Conservation (phyloP, 2,329 filamentous ascomycete species). For the Chrysoporthe cubensis region DNA sequence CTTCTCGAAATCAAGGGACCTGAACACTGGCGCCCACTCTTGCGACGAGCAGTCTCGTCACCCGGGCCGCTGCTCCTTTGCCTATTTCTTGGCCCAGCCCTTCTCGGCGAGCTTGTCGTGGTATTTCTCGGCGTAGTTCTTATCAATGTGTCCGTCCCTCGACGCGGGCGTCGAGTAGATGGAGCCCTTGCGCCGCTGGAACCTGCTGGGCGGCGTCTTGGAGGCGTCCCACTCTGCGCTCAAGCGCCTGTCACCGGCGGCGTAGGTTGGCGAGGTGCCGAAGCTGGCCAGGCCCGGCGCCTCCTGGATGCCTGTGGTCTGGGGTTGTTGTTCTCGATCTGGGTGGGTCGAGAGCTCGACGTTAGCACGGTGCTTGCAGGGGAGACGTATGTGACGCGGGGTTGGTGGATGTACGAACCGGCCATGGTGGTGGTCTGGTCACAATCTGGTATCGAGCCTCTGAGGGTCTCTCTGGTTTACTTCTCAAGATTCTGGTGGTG, state of each 20-base stretch:
- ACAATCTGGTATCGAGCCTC: background rate
- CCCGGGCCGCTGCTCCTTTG: background rate
- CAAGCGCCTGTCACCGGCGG: constrained; percentile 40
- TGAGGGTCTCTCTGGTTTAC: background rate
- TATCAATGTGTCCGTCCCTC: constrained; percentile 66
- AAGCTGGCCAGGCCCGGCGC: constrained; percentile 30
- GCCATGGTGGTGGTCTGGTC: constrained; percentile 17
- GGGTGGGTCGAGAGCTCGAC: background rate
- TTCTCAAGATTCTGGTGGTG: background rate
- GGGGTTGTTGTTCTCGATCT: constrained; percentile 25
- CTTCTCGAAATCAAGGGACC: background rate
- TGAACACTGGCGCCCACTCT: constrained; percentile 10
- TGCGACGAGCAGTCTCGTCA: constrained; percentile 1
- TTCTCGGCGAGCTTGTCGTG: constrained; percentile 63
- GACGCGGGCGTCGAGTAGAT: constrained; percentile 69
- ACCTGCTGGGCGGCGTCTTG: constrained; percentile 68
- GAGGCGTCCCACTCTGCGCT: constrained; percentile 63
- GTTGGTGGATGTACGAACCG: constrained; percentile 16
- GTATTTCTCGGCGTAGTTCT: constrained; percentile 62
- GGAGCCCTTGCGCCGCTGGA: constrained; percentile 71
- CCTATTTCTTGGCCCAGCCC: constrained; percentile 43
- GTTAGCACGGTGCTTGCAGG: background rate
- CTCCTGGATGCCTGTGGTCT: constrained; percentile 34
- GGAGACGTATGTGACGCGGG: background rate
- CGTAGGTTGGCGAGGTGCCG: constrained; percentile 38